Percentiles rank a stretch among this genome's conserved stretches.
Conservation (phyloP, 192 early-diverging fungal genomes). For the Coemansia sp. region DNA sequence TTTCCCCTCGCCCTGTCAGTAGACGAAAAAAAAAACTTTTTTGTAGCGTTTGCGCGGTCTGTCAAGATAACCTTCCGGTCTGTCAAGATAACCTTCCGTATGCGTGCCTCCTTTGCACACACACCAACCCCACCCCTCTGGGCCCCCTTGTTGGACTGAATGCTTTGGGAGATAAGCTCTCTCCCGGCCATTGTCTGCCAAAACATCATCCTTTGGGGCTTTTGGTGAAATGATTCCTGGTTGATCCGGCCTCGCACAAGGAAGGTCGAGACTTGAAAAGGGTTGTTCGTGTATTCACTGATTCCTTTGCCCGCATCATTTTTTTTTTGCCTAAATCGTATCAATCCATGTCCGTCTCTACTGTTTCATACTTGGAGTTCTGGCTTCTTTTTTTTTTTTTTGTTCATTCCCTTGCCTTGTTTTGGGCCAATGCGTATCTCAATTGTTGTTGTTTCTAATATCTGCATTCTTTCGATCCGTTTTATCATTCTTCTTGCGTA, state of each 20-base stretch:
- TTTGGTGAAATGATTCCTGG: background rate
- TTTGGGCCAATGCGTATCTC: background rate
- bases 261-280: no score
- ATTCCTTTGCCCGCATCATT: background rate
- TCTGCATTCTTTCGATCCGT: background rate
- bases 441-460: background rate
- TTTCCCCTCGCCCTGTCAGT: no score
- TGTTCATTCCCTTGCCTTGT: background rate
- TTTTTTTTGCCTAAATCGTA: no score
- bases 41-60: no score
- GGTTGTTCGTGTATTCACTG: background rate
- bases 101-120: no score
- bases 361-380: no score
- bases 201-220: background rate
- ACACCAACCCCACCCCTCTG: no score
- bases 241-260: background rate
- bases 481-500: constrained; percentile 18
- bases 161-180: background rate
- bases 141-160: background rate
- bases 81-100: no score
- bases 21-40: no score
- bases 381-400: background rate
- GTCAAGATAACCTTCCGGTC: no score
- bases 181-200: background rate
- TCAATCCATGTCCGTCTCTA: no score